These are phyloP conservation scores for Mentha longifolia DNA, from an alignment of 257 asterid genomes.

Conservation along the genomic window DNA sequence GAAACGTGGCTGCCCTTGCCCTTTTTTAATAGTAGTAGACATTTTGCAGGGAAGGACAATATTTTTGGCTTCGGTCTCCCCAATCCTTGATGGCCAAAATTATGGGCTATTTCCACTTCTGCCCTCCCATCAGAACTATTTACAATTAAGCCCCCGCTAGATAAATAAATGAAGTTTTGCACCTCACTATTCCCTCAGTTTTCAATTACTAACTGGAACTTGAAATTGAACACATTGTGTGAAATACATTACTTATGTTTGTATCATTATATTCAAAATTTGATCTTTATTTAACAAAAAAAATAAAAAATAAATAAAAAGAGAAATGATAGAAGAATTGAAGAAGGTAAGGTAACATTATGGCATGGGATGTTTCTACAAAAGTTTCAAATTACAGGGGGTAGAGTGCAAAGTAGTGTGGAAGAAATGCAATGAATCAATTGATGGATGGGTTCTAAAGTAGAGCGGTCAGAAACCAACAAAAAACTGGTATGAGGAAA, in stretches of 20 bases:
- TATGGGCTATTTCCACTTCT: background rate
- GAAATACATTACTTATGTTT: background rate
- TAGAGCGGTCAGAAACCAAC: slow-evolving; percentile 16
- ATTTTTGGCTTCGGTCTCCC: background rate
- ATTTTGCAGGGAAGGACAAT: slow-evolving; percentile 13
- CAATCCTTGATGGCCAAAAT: background rate
- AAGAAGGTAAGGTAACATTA: too few species aligned
- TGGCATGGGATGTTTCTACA: background rate
- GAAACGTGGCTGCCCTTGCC: slow-evolving; percentile 35
- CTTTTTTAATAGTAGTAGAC: background rate
- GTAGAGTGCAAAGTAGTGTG: background rate
- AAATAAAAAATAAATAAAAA: too few species aligned
- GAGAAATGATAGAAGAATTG: too few species aligned
- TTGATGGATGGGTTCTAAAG: slow-evolving; percentile 6
- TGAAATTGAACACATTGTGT: background rate
- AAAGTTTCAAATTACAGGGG: background rate
- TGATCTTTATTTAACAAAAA: too few species aligned
- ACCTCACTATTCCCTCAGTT: too few species aligned
- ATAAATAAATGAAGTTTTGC: too few species aligned
- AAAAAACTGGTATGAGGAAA: slow-evolving; percentile 21
- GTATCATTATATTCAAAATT: too few species aligned
- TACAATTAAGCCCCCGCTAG: background rate
- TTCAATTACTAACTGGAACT: background rate
- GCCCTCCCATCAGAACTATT: background rate
- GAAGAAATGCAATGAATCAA: background rate